These are phyloP conservation scores for Sindora glabra DNA, from an alignment of 306 rosid genomes.

Conservation along the genomic window DNA sequence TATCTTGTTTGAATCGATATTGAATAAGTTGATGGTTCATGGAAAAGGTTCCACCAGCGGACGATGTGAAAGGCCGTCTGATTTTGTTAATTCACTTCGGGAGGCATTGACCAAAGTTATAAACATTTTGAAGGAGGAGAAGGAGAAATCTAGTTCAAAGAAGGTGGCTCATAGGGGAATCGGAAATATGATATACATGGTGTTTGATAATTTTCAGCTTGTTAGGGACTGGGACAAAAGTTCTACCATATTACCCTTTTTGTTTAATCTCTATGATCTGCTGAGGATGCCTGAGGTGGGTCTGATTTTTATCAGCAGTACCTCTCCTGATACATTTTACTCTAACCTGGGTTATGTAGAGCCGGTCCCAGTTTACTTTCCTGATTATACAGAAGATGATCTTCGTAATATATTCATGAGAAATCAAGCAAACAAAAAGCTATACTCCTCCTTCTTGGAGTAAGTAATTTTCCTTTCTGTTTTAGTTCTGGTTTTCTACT, in stretches of 20 bases:
- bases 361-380: conserved; percentile 63
- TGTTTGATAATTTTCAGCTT: conserved; percentile 76
- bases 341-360: conserved; percentile 70
- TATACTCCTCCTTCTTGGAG: conserved; percentile 80
- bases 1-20: conserved; percentile 69
- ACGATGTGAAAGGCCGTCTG: conserved; percentile 79
- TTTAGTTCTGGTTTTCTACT: background rate
- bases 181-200: conserved; percentile 78
- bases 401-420: conserved; percentile 51
- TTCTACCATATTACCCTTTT: conserved; percentile 55
- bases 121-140: conserved; percentile 37
- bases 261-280: conserved; percentile 69
- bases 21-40: conserved; percentile 72
- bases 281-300: conserved; percentile 75
- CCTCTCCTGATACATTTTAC: conserved; percentile 82
- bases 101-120: conserved; percentile 60
- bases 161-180: conserved; percentile 25
- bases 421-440: conserved; percentile 56
- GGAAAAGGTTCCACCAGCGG: conserved; percentile 54
- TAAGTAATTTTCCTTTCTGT: conserved; percentile 19
- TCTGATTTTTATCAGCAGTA: conserved; percentile 68
- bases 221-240: conserved; percentile 85
- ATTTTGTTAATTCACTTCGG: conserved; percentile 62
- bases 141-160: conserved; percentile 29
- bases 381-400: conserved; percentile 71